These are phyloP conservation scores for Castanea mollissima DNA, from an alignment of 306 rosid genomes.

Conservation along the genomic window DNA sequence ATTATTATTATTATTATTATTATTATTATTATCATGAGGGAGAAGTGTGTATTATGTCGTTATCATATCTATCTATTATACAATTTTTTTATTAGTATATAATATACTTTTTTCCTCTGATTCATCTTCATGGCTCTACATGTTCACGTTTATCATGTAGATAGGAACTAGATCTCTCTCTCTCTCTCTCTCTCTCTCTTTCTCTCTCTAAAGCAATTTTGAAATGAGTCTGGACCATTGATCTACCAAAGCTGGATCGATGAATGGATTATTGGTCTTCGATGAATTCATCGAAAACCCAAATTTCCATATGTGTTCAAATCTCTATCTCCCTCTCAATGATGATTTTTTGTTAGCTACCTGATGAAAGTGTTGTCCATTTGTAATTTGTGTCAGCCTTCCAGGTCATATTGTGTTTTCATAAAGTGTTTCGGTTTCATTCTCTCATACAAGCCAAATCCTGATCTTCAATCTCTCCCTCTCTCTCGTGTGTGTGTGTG, in stretches of 20 bases:
- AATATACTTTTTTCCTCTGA: not conserved
- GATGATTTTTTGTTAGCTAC: conserved; percentile 12
- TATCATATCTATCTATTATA: too few relatives aligned
- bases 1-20: too few relatives aligned
- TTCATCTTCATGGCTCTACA: not conserved
- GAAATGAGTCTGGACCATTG: not conserved
- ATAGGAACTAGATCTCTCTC: not conserved
- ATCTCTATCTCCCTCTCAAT: not conserved
- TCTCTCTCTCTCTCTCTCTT: not conserved
- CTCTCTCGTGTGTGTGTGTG: not conserved
- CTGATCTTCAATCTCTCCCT: not conserved
- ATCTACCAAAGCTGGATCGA: not conserved
- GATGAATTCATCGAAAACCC: not conserved
- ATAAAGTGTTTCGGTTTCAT: conserved; percentile 10
- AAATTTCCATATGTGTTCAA: not conserved
- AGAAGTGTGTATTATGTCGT: too few relatives aligned
- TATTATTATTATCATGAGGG: too few relatives aligned
- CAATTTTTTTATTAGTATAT: too few relatives aligned
- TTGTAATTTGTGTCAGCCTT: conserved; percentile 16
- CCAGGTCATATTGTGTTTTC: conserved; percentile 15
- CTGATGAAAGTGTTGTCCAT: not conserved
- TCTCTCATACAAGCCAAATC: not conserved
- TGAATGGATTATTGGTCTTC: not conserved
- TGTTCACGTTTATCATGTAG: not conserved
- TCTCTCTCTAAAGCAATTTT: not conserved